Base-by-base conservation (phyloP, 257 asterid species). In the Nemophila menziesii region DNA sequence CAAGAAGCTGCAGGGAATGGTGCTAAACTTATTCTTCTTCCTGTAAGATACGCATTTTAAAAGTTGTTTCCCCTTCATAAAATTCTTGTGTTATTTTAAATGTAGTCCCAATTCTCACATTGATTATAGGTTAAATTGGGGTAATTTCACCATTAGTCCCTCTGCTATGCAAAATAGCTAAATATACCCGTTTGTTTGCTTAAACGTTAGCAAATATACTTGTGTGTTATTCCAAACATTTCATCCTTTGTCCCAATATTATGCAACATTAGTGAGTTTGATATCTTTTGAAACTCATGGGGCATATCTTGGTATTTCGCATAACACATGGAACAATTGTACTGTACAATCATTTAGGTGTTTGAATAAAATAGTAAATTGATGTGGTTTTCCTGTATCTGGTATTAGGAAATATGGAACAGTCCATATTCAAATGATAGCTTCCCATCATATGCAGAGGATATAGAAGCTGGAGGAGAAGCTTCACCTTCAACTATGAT, bases 391-490 rank as follows among this genome's bases (percentile, higher is more conserved):
- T 55, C 54, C 51, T 44, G 2, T 56, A 20, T 58, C 20, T 38
- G 52, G 43, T 64, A 52, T 41, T 69, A 80, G 93, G 95, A 84
- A 75, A 68, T 84, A 65, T 84, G 93, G 95, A 84, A 84, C 49
- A 74, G 90, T 58, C 90, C 93, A 14, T 84, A 80, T 66, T 84
- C 86, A 33, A 84, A 74, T 49, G 86, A 80, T 52, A 63, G 90
- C 58, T 80, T 84, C 61, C 95, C 90, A 33, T 61, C 64, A 57
- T 80, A 84, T 62, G 86, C 93, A 1, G 93, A 84, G 71, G 93
- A 84, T 44, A 84, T 84, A 55, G 93, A 77, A 63, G 77, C 80
- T 49, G 85, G 86, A 16, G 66, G 60, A 13, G 66, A 53, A 44
- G 69, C 65, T 27, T 80, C 95, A 54, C 93, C 86, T 60, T 84